phyloP scores from a whole-genome alignment of 78 protist genomes.

The Guillardia theta region DNA sequence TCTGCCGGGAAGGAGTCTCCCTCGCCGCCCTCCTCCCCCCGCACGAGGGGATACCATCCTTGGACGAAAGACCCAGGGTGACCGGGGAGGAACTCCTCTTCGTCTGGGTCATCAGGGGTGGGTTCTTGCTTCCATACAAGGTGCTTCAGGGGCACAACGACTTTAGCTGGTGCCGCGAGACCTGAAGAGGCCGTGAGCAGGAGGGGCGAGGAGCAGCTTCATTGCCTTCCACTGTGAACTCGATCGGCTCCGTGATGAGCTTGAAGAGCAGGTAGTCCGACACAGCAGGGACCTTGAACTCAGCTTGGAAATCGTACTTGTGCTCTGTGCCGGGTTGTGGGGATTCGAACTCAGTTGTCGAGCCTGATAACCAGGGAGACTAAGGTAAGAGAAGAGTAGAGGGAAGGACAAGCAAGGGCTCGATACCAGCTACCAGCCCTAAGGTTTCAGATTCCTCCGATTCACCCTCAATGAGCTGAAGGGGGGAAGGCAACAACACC shows the following conservation, averaged over 20 bases:
- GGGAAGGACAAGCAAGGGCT: no score
- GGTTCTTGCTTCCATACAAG: background rate
- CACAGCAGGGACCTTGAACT: background rate
- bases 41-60: background rate
- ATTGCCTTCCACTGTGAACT: background rate
- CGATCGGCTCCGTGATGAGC: background rate
- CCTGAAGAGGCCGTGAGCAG: no score
- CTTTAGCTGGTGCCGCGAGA: background rate
- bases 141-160: background rate
- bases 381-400: no score
- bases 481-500: no score
- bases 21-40: background rate
- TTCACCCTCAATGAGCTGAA: no score
- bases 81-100: background rate
- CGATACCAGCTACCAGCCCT: no score
- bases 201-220: no score
- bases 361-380: background rate
- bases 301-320: background rate
- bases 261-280: background rate
- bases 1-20: no score
- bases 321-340: background rate
- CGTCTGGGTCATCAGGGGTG: background rate
- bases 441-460: no score
- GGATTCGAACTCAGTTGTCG: background rate
- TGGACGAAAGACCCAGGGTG: background rate